Evolutionary conservation across 2,329 filamentous ascomycete species (phyloP).

Genomic region (Beauveria bassiana): DNA sequence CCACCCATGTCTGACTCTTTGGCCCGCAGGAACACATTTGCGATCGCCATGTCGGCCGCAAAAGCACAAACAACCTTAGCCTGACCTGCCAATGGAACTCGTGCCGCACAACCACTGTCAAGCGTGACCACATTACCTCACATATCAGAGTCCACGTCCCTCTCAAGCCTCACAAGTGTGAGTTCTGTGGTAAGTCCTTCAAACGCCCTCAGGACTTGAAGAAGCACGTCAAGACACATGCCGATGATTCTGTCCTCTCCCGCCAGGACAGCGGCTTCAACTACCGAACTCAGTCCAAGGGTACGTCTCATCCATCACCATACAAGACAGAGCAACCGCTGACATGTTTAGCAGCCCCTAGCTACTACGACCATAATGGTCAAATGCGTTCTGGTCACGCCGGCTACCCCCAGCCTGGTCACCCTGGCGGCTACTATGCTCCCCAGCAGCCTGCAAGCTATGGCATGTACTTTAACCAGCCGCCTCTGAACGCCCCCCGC

Average conservation of each 20-base stretch:
- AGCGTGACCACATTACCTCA: conserved; percentile 98
- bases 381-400: conserved; percentile 52
- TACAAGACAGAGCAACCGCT: neutral
- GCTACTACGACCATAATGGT: conserved; percentile 58
- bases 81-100: conserved; percentile 95
- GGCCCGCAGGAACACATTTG: conserved; percentile 81
- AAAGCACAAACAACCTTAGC: conserved; percentile 98
- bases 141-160: conserved; percentile 99
- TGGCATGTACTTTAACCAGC: conserved; percentile 72
- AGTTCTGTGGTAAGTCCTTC: conserved; percentile 98
- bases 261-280: conserved; percentile 46
- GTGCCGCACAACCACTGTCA: conserved; percentile 93
- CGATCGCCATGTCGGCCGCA: conserved; percentile 95
- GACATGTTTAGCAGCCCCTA: conserved; percentile 26
- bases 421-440: conserved; percentile 48
- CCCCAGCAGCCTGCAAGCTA: conserved; percentile 49
- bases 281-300: conserved; percentile 49
- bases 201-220: conserved; percentile 98
- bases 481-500: conserved; percentile 46
- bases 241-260: conserved; percentile 78
- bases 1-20: conserved; percentile 1
- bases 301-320: conserved; percentile 22
- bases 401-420: conserved; percentile 48
- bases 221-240: conserved; percentile 99
- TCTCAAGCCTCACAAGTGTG: conserved; percentile 97